Base-by-base conservation (phyloP, 164 flowering plant species). In the Aristolochia fimbriata region DNA sequence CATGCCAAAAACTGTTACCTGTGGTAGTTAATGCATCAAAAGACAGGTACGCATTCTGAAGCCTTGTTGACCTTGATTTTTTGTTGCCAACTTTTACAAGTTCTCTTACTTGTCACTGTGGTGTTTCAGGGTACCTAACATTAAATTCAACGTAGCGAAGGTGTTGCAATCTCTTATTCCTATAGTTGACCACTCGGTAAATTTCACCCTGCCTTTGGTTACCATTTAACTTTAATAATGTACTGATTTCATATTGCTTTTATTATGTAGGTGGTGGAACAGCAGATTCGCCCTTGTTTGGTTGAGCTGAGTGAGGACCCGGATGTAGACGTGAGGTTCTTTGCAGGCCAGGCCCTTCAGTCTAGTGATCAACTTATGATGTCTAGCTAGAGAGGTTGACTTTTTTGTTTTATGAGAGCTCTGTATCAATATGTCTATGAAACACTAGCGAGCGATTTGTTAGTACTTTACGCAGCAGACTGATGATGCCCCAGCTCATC, bases 71-170 rank as follows among this genome's bases (percentile, higher is more conserved):
- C 30, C 20, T 51, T 22, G n/a, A 16, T 25, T 65, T 31, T 51
- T 11, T 15, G 47, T 41, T 51, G 46, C 23, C 21, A 23, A 15
- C 57, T 19, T 62, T 20, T 60, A 15, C 8, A 25, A 47, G 15
- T 46, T 21, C 24, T 21, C 24, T 61, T 16, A 22, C 2, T 55
- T 55, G 21, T 51, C 12, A 48, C 6, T 59, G 21, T 43, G 22
- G 13, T 1, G 21, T 57, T 23, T 73, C 33, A 88, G 98, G 77
- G 93, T 89, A 37, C 96, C 96, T 33, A 89, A 92, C 72, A 86
- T 92, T 70, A 92, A 86, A 76, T 89, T 92, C 70, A 89, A 89
- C 70, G 98, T 87, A 54, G 98, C 96, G 0, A 89, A 92, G 79
- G 98, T 92, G 74, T 71, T 92, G 77, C 93, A 87, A 74, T 84